A percentile compares a stretch with the other conserved stretches of the same genome.
Evolutionary conservation across 768 basidiomycete genomes (phyloP).

Genomic region (Dictyophora rubrovolvata): DNA sequence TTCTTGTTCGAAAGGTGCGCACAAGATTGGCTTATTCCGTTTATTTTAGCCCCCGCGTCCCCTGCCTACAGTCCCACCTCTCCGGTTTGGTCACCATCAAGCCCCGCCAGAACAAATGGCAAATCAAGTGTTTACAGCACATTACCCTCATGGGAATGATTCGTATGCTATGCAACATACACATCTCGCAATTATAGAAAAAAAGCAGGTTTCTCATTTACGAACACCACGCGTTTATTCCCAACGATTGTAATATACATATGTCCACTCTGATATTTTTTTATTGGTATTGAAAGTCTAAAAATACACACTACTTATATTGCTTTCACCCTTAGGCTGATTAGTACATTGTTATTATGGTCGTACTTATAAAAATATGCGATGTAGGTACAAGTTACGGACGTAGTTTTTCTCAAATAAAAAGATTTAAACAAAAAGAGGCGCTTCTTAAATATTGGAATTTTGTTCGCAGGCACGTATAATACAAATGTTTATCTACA

Average conservation of each 20-base stretch:
- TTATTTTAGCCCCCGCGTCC: slow-evolving; percentile 61
- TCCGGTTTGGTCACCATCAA: slow-evolving; percentile 74
- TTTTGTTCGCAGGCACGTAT: not conserved
- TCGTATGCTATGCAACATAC: not conserved
- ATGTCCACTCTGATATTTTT: not conserved
- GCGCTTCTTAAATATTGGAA: not conserved
- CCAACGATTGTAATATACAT: not conserved
- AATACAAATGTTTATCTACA: not conserved
- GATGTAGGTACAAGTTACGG: not conserved
- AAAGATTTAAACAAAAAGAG: not conserved
- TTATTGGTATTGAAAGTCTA: not conserved
- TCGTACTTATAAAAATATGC: not conserved
- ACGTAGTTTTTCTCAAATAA: not conserved
- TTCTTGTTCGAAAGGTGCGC: not conserved
- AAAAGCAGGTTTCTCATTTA: not conserved
- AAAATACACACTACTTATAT: not conserved
- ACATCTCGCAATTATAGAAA: not conserved
- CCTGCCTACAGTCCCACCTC: slow-evolving; percentile 82
- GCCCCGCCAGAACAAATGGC: slow-evolving; percentile 49
- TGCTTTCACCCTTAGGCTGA: not conserved
- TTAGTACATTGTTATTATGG: not conserved
- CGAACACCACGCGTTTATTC: not conserved
- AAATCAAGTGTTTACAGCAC: slow-evolving; percentile 30
- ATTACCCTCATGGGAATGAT: slow-evolving; percentile 43
- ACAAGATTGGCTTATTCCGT: not conserved